Conservation (phyloP, 768 basidiomycete genomes). For the Cystobasidium ongulense region DNA sequence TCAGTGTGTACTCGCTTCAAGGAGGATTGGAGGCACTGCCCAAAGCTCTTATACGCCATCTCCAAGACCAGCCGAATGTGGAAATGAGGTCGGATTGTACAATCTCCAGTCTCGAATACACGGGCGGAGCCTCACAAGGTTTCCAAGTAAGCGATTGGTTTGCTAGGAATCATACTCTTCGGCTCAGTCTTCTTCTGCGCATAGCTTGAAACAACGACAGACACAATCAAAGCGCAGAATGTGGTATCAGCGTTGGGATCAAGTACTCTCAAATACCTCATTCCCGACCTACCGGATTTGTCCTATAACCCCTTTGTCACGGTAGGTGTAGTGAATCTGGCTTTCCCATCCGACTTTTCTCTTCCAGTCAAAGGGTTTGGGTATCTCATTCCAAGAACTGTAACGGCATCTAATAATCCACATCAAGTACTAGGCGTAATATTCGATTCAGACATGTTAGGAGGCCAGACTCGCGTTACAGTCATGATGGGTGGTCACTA, state of each 20-base stretch:
- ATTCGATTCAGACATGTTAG: slow-evolving; percentile 75
- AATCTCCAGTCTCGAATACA: not conserved
- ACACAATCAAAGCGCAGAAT: slow-evolving; percentile 47
- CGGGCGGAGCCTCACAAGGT: not conserved
- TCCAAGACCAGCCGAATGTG: slow-evolving; percentile 43
- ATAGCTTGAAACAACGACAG: not conserved
- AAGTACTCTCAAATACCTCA: slow-evolving; percentile 50
- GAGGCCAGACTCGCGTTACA: slow-evolving; percentile 63
- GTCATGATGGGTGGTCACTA: slow-evolving; percentile 86
- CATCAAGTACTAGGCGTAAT: slow-evolving; percentile 66
- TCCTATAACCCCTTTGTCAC: slow-evolving; percentile 63
- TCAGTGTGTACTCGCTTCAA: slow-evolving; percentile 70
- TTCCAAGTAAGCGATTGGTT: not conserved
- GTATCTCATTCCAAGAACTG: slow-evolving; percentile 72
- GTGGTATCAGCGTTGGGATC: slow-evolving; percentile 70
- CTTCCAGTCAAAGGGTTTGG: slow-evolving; percentile 71
- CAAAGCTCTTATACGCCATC: slow-evolving; percentile 51
- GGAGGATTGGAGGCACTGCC: slow-evolving; percentile 67
- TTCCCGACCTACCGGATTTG: slow-evolving; percentile 59
- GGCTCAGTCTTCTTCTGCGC: not conserved
- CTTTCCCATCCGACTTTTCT: slow-evolving; percentile 56
- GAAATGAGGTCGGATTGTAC: not conserved
- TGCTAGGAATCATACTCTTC: not conserved
- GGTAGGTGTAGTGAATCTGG: slow-evolving; percentile 79
- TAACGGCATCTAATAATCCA: slow-evolving; percentile 44